Conservation (phyloP, 768 basidiomycete genomes). For the Kwoniella heveanensis region DNA sequence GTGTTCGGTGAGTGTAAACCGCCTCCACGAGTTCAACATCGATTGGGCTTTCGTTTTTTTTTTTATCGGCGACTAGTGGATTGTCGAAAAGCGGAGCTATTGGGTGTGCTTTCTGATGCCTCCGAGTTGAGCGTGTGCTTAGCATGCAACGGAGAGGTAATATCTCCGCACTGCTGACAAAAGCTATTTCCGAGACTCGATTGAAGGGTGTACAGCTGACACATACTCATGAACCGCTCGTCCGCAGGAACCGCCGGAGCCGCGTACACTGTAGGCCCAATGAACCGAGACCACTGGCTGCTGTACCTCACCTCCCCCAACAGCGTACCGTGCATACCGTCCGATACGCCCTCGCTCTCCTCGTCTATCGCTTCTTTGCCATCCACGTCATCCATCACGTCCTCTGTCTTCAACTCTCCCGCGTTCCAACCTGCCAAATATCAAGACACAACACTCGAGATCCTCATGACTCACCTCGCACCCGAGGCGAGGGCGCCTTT, state of each 20-base stretch:
- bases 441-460: constrained; percentile 92
- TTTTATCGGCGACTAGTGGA: no score
- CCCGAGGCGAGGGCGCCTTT: constrained; percentile 76
- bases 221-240: no score
- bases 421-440: constrained; percentile 32
- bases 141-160: no score
- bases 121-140: no score
- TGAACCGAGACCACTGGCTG: constrained; percentile 98
- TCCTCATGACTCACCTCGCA: constrained; percentile 91
- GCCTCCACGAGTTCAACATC: not conserved
- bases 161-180: no score
- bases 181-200: no score
- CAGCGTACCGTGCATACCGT: constrained; percentile 54
- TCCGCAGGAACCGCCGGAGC: constrained; percentile 62
- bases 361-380: constrained; percentile 26
- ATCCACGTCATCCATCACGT: constrained; percentile 23
- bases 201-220: no score
- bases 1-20: constrained; percentile 67
- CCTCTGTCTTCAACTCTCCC: constrained; percentile 5
- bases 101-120: no score
- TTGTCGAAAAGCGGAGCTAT: no score
- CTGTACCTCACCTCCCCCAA: constrained; percentile 81
- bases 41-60: not conserved
- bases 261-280: constrained; percentile 94
- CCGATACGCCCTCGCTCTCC: constrained; percentile 23